phyloP scores from a whole-genome alignment of 78 protist genomes.

The Chrysochromulina parva region DNA sequence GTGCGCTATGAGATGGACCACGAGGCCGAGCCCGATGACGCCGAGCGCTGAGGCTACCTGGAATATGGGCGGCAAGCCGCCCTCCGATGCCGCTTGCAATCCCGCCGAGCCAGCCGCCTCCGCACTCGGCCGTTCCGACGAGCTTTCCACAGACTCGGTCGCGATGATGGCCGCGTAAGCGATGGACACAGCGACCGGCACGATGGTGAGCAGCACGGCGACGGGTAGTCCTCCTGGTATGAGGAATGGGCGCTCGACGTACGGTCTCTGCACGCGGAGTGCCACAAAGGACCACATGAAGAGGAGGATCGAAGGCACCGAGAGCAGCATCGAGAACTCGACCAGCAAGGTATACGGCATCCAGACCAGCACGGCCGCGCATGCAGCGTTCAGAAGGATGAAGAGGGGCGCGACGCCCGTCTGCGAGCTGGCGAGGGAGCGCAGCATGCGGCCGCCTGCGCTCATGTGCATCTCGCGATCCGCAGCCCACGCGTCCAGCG shows the following conservation, averaged over 20 bases:
- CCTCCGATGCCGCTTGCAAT: too few species aligned
- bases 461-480: too few species aligned
- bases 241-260: background rate
- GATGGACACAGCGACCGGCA: background rate
- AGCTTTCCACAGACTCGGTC: background rate
- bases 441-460: too few species aligned
- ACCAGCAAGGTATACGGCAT: background rate
- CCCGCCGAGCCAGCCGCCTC: too few species aligned
- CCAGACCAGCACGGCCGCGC: background rate
- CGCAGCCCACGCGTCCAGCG: too few species aligned
- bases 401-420: constrained; percentile 10
- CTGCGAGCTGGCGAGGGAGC: background rate
- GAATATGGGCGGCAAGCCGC: too few species aligned
- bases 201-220: background rate
- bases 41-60: too few species aligned
- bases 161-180: background rate
- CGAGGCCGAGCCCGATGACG: too few species aligned
- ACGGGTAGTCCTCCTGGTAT: background rate
- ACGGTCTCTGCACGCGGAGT: background rate
- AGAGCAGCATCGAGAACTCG: constrained; percentile 30
- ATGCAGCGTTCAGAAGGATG: background rate
- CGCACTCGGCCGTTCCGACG: background rate
- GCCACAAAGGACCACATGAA: background rate
- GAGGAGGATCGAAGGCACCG: constrained; percentile 13
- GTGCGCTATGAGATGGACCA: too few species aligned